Conservation (phyloP, 106 monocot genomes). For the Dioscorea alata region DNA sequence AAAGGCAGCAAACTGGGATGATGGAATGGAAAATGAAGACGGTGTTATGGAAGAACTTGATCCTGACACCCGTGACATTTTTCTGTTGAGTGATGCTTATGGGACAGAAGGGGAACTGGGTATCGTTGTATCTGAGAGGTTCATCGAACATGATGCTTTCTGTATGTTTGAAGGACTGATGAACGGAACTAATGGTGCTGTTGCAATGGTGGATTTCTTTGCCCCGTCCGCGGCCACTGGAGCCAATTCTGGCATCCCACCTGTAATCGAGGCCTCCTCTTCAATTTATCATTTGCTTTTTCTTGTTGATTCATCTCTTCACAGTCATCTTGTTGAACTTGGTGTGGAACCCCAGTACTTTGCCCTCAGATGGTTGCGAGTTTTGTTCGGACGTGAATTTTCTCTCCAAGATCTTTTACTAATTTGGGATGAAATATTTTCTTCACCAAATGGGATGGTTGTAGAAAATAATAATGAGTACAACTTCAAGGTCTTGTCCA, state of each 20-base stretch:
- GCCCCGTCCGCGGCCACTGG: slow-evolving; percentile 25
- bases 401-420: slow-evolving; percentile 52
- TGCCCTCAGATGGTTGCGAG: slow-evolving; percentile 72
- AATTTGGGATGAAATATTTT: slow-evolving; percentile 84
- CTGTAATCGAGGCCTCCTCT: slow-evolving; percentile 72
- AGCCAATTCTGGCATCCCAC: slow-evolving; percentile 43
- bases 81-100: slow-evolving; percentile 70
- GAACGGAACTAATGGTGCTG: slow-evolving; percentile 49
- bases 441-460: slow-evolving; percentile 25
- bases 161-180: slow-evolving; percentile 73
- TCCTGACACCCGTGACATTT: slow-evolving; percentile 47
- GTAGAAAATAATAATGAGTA: slow-evolving; percentile 21
- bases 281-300: slow-evolving; percentile 68
- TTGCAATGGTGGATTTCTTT: slow-evolving; percentile 75
- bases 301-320: slow-evolving; percentile 53
- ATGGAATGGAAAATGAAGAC: neutral
- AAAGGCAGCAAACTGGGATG: slow-evolving; percentile 25
- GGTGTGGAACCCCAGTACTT: slow-evolving; percentile 88
- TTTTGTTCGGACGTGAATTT: slow-evolving; percentile 82
- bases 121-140: slow-evolving; percentile 71
- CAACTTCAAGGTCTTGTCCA: slow-evolving; percentile 40
- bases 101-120: slow-evolving; percentile 84
- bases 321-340: slow-evolving; percentile 63
- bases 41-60: slow-evolving; percentile 43
- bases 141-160: slow-evolving; percentile 83